Evolutionary conservation across 2,329 filamentous ascomycete species (phyloP).

Genomic region (Fusarium sambucinum): DNA sequence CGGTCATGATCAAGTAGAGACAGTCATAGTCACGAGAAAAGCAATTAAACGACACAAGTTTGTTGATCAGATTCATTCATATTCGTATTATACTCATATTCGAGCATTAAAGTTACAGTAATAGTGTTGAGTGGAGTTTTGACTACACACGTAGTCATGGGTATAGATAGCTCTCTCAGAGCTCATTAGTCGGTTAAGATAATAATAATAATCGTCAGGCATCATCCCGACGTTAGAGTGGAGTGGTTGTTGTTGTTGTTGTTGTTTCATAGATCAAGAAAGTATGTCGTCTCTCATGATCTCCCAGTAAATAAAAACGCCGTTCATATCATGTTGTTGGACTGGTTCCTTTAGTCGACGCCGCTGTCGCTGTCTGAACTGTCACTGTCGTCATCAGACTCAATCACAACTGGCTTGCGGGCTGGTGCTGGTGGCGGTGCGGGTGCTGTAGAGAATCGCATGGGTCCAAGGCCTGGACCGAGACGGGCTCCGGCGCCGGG

Average conservation of each 20-base stretch:
- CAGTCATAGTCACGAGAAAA: background rate
- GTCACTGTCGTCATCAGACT: constrained; percentile 6
- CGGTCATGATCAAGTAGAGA: constrained; percentile 16
- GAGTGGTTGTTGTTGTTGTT: constrained; percentile 12
- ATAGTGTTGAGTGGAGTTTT: constrained; percentile 23
- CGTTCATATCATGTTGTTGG: background rate
- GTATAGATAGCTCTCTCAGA: constrained; percentile 28
- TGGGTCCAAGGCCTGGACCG: constrained; percentile 9
- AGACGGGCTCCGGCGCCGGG: constrained; percentile 21
- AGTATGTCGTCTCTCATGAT: constrained; percentile 3
- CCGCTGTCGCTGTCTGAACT: constrained; percentile 14
- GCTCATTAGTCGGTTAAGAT: constrained; percentile 22
- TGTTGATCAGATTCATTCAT: constrained; percentile 15
- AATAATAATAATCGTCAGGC: constrained; percentile 1
- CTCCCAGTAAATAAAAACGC: background rate
- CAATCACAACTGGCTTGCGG: constrained; percentile 12
- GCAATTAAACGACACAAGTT: background rate
- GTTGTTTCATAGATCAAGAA: constrained; percentile 18
- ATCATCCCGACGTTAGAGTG: constrained; percentile 13
- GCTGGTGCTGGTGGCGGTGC: constrained; percentile 7
- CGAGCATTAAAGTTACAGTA: constrained; percentile 19
- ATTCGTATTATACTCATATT: constrained; percentile 29
- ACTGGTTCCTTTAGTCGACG: constrained; percentile 24
- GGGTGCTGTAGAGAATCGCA: constrained; percentile 12
- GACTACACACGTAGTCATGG: constrained; percentile 16